Evolutionary conservation across 768 basidiomycete genomes (phyloP), one percentile per base, ranked within the genome.

Genomic region (Amanita pseudoporphyria): DNA sequence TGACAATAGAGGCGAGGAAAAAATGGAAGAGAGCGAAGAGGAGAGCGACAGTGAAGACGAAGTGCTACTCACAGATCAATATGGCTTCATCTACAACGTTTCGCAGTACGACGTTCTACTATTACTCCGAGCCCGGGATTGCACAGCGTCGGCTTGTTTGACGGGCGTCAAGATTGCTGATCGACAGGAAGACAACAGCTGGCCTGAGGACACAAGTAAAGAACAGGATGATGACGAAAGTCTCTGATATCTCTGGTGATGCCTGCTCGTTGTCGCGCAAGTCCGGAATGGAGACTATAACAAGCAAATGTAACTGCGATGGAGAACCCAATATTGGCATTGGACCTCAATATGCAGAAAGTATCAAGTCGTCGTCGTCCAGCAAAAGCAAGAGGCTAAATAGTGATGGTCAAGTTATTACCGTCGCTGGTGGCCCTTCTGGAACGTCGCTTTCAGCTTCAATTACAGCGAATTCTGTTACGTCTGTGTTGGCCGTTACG

Each of bases 31-130:
- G 0, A 18, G 1, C 21, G 37, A 26, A 16, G 38, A 9, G 24
- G 47, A 31, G 3, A 37, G 19, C 9, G 47, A 26, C 0, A 16
- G 24, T 12, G 32, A 48, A 5, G 37, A 31, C 32, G 38, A 40
- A 3, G 12, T 40, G 24, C 78, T 78, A 3, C 67, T 92, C 50
- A 90, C 89, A n/a, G 92, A 94, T 53, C 81, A 88, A 5, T 94
- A 84, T 58, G 92, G 92, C 0, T 94, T 94, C 68, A 83, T 93
- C 64, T 93, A 93, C 52, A 89, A 92, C 55, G 76, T 91, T 1
- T 79, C 82, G 2, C 75, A 81, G 56, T 89, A 91, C 57, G 91
- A 94, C 57, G 73, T 87, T 22, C 71, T 90, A 21, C 67, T 95
- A 12, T 73, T 94, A 22, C 63, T 85, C 7, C 73, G 86, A 24